Percentiles rank a stretch among this genome's conserved stretches.
phyloP scores from a whole-genome alignment of 768 basidiomycete species.

The Infundibulicybe gibba region DNA sequence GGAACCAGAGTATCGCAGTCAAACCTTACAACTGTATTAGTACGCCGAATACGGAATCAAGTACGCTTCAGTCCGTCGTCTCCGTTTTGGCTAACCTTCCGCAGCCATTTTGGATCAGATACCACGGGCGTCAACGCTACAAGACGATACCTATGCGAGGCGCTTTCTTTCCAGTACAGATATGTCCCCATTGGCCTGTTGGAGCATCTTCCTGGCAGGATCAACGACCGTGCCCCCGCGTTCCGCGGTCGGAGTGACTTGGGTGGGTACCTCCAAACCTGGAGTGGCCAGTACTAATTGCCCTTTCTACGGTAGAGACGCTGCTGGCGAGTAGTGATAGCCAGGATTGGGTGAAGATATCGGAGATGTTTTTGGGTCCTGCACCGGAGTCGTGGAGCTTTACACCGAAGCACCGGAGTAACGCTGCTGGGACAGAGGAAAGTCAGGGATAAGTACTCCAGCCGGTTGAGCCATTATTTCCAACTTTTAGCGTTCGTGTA shows the following conservation, averaged over 20 bases:
- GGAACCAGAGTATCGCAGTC: background rate
- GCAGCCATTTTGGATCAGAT: constrained; percentile 81
- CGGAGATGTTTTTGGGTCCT: constrained; percentile 93
- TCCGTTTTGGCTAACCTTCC: constrained; percentile 2
- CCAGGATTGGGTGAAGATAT: constrained; percentile 88
- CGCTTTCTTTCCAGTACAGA: constrained; percentile 93
- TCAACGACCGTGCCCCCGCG: constrained; percentile 90
- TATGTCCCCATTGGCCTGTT: constrained; percentile 94
- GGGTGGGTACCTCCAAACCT: constrained; percentile 64
- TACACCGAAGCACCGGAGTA: constrained; percentile 93
- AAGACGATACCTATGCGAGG: constrained; percentile 91
- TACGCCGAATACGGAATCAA: constrained; percentile 85
- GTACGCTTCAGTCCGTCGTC: constrained; percentile 31
- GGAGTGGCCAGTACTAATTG: constrained; percentile 1
- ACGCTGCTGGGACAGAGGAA: constrained; percentile 70
- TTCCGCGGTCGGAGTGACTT: constrained; percentile 88
- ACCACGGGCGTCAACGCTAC: constrained; percentile 89
- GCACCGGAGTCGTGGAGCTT: constrained; percentile 82
- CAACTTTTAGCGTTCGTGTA: no score
- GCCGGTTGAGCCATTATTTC: no score
- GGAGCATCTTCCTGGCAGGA: constrained; percentile 70
- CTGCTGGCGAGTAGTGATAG: constrained; percentile 77
- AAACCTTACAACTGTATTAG: constrained; percentile 33
- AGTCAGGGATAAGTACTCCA: constrained; percentile 32
- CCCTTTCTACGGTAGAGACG: constrained; percentile 53